Evolutionary conservation across 768 basidiomycete genomes (phyloP).

Genomic region (Suillus variegatus): DNA sequence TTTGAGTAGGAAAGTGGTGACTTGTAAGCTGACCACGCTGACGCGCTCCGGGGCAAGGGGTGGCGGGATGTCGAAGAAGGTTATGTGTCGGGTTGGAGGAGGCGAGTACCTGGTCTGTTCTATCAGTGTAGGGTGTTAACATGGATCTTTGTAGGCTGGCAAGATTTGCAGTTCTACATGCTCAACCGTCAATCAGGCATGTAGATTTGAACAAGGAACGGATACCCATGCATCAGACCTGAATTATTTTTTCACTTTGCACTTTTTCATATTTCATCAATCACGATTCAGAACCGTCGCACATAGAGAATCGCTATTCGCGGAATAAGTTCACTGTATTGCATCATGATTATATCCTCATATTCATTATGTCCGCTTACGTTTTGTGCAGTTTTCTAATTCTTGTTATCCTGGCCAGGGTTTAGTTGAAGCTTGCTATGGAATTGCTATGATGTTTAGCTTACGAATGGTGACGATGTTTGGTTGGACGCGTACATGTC

Average conservation of each 20-base stretch:
- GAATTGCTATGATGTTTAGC: constrained; percentile 3
- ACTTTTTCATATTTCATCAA: not conserved
- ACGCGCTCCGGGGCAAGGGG: constrained; percentile 55
- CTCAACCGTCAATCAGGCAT: constrained; percentile 75
- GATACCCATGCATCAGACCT: constrained; percentile 4
- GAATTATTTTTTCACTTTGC: constrained; percentile 9
- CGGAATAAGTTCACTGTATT: constrained; percentile 7
- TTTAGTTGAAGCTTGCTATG: not conserved
- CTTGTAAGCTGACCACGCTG: constrained; percentile 78
- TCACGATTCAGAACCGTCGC: not conserved
- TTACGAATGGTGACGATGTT: not conserved
- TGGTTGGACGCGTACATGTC: not conserved
- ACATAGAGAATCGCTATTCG: not conserved
- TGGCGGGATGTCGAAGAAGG: constrained; percentile 68
- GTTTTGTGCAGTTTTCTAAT: constrained; percentile 5
- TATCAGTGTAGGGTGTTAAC: not conserved
- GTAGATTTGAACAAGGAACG: constrained; percentile 24
- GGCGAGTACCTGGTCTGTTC: constrained; percentile 45
- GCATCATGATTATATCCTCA: constrained; percentile 8
- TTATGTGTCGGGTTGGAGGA: constrained; percentile 90
- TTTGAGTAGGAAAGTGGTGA: constrained; percentile 72
- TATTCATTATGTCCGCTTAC: not conserved
- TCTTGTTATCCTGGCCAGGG: constrained; percentile 2
- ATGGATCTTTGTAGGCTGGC: constrained; percentile 57
- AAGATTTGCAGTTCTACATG: constrained; percentile 76